Evolutionary conservation across 2,329 filamentous ascomycete genomes (phyloP), one percentile per base, ranked within the genome.

Genomic region (Emydomyces testavorans): DNA sequence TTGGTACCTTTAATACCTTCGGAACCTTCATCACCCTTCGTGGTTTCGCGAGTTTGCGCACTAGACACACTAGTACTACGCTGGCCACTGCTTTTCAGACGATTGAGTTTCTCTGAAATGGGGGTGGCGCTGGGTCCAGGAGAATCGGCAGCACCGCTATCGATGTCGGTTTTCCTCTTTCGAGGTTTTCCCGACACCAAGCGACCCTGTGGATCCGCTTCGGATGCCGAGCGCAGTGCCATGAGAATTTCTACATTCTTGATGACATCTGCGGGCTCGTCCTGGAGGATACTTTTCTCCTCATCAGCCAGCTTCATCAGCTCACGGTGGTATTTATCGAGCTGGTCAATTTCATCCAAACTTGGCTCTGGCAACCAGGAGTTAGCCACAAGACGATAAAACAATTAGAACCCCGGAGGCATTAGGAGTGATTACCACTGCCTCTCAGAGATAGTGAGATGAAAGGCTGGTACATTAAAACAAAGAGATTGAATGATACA

Each of bases 251-350:
- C 70, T 43, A 73, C 52, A 50, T 72, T 73, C 54, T 71, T 73
- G 56, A 72, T 68, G 46, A 73, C 69, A 54, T 72, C 70, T 49
- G 70, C 69, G 11, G 71, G 71, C 49, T 73, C 70, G 42, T 72
- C 67, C 49, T 63, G 63, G 28, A 71, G 63, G 28, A 73, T 71
- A 16, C 66, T 65, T 52, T 65, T 66, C 53, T 74, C 71, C 36
- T 71, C 68, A 50, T 73, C 71, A 41, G 69, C 67, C 35, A 71
- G 61, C 53, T 69, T 71, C 45, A 67, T 57, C 43, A 69, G 65
- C 51, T 71, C 67, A 38, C 71, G 66, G 51, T 72, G 69, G 39
- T 69, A 63, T 39, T 56, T 60, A 52, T 72, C 69, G 16, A 74
- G 63, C 43, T 68, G 63, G 34, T 68, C 65, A 37, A 70, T 64